Percentiles rank a stretch among this genome's conserved stretches.
phyloP scores from a whole-genome alignment of 228 moss, liverwort and hornwort genomes.

The Sphagnum magellanicum region DNA sequence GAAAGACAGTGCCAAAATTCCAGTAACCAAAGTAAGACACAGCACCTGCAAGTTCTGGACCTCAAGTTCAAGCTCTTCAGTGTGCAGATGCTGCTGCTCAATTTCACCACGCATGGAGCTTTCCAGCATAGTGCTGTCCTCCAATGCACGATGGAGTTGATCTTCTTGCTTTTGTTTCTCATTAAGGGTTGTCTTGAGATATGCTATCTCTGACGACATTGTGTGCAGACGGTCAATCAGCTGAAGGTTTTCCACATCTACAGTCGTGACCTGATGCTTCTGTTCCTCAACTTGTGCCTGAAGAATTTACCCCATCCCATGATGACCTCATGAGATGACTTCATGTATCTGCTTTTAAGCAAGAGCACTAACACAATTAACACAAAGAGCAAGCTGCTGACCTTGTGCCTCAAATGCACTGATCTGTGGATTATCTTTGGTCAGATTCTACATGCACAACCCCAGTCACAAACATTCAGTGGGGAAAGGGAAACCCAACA shows the following conservation, averaged over 20 bases:
- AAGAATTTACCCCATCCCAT: constrained; percentile 8
- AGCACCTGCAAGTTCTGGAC: constrained; percentile 71
- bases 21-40: not conserved
- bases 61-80: constrained; percentile 74
- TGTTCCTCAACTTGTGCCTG: constrained; percentile 92
- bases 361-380: too few species aligned
- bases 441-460: too few species aligned
- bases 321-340: not conserved
- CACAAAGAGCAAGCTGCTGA: too few species aligned
- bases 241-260: constrained; percentile 96
- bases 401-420: too few species aligned
- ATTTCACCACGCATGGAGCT: constrained; percentile 93
- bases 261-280: constrained; percentile 87
- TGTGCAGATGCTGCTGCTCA: constrained; percentile 69
- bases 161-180: constrained; percentile 86
- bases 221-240: constrained; percentile 93
- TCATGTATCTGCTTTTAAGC: too few species aligned
- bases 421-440: too few species aligned
- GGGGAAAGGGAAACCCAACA: too few species aligned
- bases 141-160: constrained; percentile 76
- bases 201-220: constrained; percentile 94
- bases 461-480: too few species aligned
- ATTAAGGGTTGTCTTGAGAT: constrained; percentile 65
- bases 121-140: constrained; percentile 80
- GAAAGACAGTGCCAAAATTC: too few species aligned